Base-by-base conservation (phyloP, 179 eudicot species). In the Amaranthus tricolor region DNA sequence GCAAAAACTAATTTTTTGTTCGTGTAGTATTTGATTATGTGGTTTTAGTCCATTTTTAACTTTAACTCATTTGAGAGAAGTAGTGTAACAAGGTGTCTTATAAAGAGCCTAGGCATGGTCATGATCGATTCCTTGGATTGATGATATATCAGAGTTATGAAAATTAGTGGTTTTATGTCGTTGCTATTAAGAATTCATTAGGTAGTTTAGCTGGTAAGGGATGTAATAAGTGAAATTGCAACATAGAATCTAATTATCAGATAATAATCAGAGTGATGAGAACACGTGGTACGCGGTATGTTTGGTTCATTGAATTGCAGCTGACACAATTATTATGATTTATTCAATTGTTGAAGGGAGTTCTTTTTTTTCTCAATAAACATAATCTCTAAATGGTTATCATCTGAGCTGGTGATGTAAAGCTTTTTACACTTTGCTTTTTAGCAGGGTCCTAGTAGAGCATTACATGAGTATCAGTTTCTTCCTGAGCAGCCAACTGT, bases 401-500 rank as follows among this genome's bases (percentile, higher is more conserved):
- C 20, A 19, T 63, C 17, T 40, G 15, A 14, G 31, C 12, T 60
- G 45, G 8, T 71, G 47, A 71, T 51, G 5, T 71, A 51, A 50
- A 20, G 57, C 47, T 73, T 73, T 40, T 62, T 52, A 50, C 78
- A 59, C 70, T 24, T 31, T 77, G 71, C n/a, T 5, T 71, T 71
- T 53, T 66, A 66, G 53, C 86, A 94, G 97, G 92, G 85, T 77
- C 76, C 88, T 76, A 80, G 78, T n/a, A 86, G 91, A 85, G 89
- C 88, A 49, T 51, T 85, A 74, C 97, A 84, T 62, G 97, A 94
- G 61, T 94, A 90, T 75, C 95, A 93, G 74, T 93, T 93, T 85
- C 92, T 94, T 58, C 97, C 97, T 13, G 96, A 94, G 84, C 90
- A 91, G 73, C 97, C 98, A 80, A 88, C 89, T 73, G 83, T 83